Conservation (phyloP, 176 grass and related monocot species). For the Carex pumila region DNA sequence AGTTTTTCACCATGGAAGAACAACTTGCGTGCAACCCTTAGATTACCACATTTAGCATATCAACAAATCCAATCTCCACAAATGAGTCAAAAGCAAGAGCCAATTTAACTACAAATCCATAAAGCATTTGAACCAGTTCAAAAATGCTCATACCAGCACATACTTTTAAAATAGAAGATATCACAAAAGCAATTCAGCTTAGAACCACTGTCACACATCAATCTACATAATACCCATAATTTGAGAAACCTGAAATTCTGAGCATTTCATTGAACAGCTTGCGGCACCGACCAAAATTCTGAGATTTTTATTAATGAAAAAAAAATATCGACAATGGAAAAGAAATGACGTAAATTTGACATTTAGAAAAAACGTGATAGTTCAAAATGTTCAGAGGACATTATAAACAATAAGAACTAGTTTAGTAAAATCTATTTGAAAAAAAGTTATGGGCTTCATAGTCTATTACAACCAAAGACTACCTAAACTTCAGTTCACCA, state of each 20-base stretch:
- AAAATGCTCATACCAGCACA: constrained; percentile 48
- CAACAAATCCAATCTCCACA: constrained; percentile 70
- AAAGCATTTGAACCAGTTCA: constrained; percentile 61
- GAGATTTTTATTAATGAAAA: too few species aligned
- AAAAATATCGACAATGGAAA: too few species aligned
- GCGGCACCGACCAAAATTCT: neutral
- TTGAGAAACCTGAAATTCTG: constrained; percentile 52
- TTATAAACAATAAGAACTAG: too few species aligned
- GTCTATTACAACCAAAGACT: too few species aligned
- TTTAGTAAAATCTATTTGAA: too few species aligned
- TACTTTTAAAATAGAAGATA: constrained; percentile 51
- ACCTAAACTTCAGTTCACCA: too few species aligned
- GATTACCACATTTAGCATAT: constrained; percentile 78
- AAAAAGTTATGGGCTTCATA: too few species aligned
- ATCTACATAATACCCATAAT: constrained; percentile 35
- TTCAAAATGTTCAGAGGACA: too few species aligned
- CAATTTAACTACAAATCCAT: constrained; percentile 57
- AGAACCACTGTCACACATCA: constrained; percentile 28
- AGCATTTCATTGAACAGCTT: constrained; percentile 84
- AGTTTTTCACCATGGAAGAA: constrained; percentile 7
- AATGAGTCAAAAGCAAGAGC: constrained; percentile 52
- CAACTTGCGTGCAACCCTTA: constrained; percentile 39
- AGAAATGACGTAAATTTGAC: too few species aligned
- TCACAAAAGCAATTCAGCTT: constrained; percentile 56
- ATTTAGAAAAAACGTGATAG: too few species aligned